Evolutionary conservation across 805 yeast species (phyloP).

Genomic region (Candida chilensis): DNA sequence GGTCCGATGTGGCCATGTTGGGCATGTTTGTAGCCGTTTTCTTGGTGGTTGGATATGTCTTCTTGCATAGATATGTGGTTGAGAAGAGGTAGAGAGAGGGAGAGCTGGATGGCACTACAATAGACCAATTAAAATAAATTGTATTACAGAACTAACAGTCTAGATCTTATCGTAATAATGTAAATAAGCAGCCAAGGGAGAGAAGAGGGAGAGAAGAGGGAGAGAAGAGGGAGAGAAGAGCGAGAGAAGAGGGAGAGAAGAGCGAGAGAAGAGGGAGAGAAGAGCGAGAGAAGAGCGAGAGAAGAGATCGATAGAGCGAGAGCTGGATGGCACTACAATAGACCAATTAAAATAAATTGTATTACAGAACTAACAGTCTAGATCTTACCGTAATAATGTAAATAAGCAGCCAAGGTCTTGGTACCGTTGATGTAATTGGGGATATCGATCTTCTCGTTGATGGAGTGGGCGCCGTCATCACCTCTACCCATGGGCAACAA

Average conservation of each 20-base stretch:
- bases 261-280: too few species aligned
- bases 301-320: slow-evolving; percentile 44
- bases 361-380: too few species aligned
- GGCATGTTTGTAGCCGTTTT: slow-evolving; percentile 49
- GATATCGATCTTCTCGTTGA: slow-evolving; percentile 88
- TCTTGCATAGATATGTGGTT: slow-evolving; percentile 62
- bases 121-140: too few species aligned
- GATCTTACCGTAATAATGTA: slow-evolving; percentile 88
- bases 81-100: slow-evolving; percentile 60
- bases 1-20: slow-evolving; percentile 56
- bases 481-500: slow-evolving; percentile 98
- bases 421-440: slow-evolving; percentile 88
- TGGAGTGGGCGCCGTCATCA: slow-evolving; percentile 98
- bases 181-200: slow-evolving; percentile 80
- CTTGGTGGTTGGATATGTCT: slow-evolving; percentile 61
- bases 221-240: too few species aligned
- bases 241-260: too few species aligned
- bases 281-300: slow-evolving; percentile 71
- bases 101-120: too few species aligned
- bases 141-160: too few species aligned
- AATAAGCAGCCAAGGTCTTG: slow-evolving; percentile 87
- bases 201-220: too few species aligned
- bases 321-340: too few species aligned
- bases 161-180: slow-evolving; percentile 89
- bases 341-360: too few species aligned